phyloP scores from a whole-genome alignment of 441 rosid genomes.

The Eruca vesicaria region DNA sequence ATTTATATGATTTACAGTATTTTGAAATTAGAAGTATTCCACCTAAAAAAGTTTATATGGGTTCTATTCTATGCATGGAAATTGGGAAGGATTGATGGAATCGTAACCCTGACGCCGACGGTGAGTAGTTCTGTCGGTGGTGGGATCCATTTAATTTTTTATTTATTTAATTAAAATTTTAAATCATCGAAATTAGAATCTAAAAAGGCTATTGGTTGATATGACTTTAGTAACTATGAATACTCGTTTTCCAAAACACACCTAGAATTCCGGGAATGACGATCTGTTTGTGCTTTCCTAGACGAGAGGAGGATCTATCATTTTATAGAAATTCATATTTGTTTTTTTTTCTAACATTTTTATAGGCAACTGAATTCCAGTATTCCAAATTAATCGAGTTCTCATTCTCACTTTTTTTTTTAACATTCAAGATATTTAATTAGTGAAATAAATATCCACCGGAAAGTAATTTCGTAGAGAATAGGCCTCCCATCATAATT shows the following conservation, averaged over 20 bases:
- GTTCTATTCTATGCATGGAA: not conserved
- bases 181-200: conserved; percentile 1
- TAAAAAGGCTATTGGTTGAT: conserved; percentile 12
- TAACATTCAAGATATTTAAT: not conserved
- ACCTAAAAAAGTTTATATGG: not conserved
- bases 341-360: too few species aligned
- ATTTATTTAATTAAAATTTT: not conserved
- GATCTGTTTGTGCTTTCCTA: not conserved
- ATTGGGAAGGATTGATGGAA: not conserved
- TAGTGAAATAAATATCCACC: not conserved
- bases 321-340: conserved; percentile 3
- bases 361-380: not conserved
- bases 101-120: conserved; percentile 5
- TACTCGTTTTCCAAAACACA: not conserved
- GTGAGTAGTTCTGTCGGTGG: conserved; percentile 29
- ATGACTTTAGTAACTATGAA: not conserved
- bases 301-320: not conserved
- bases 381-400: not conserved
- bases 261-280: conserved; percentile 18
- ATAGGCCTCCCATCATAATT: not conserved
- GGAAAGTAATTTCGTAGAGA: not conserved
- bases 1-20: not conserved
- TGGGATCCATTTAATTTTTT: conserved; percentile 7
- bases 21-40: not conserved
- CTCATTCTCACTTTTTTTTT: not conserved